A percentile compares a stretch with the other conserved stretches of the same genome.
These are phyloP conservation scores for Termitomyces sp. DNA, from an alignment of 768 basidiomycete species.

Conservation along the genomic window DNA sequence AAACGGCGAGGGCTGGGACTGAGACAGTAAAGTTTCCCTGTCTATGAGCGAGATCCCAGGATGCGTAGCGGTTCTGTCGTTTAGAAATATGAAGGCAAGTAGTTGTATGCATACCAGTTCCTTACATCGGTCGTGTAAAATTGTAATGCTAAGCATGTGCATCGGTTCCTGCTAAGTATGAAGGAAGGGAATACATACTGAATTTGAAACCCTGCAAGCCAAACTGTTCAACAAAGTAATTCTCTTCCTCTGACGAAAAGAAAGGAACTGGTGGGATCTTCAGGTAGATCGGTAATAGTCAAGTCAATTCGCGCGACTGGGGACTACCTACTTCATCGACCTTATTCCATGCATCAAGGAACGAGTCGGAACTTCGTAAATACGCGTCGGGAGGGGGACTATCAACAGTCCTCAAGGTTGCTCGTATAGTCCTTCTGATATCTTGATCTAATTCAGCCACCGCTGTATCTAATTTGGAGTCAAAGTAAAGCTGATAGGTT, in stretches of 20 bases:
- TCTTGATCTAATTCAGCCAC: slow-evolving; percentile 50
- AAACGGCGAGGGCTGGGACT: slow-evolving; percentile 38
- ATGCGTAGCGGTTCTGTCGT: slow-evolving; percentile 34
- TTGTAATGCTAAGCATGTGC: slow-evolving; percentile 42
- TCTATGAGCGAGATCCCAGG: slow-evolving; percentile 33
- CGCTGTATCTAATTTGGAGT: slow-evolving; percentile 41
- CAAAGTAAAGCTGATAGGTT: slow-evolving; percentile 63
- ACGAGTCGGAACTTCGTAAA: slow-evolving; percentile 44
- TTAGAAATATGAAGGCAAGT: neutral
- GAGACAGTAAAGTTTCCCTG: slow-evolving; percentile 43
- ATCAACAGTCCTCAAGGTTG: slow-evolving; percentile 44
- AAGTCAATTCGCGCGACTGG: too few relatives aligned
- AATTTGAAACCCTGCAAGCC: slow-evolving; percentile 50
- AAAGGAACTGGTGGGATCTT: slow-evolving; percentile 62
- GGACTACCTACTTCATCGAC: slow-evolving; percentile 32
- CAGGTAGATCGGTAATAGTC: neutral
- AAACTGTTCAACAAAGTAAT: slow-evolving; percentile 66
- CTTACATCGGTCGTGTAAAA: slow-evolving; percentile 57
- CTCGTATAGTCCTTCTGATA: slow-evolving; percentile 52
- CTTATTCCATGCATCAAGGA: slow-evolving; percentile 47
- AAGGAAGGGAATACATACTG: slow-evolving; percentile 34
- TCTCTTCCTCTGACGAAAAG: slow-evolving; percentile 56
- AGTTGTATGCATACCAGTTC: neutral
- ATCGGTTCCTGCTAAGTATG: neutral
- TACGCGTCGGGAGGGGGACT: slow-evolving; percentile 55